Conservation (phyloP, 2,329 filamentous ascomycete genomes). For the Cephalotrichum gorgonifer region DNA sequence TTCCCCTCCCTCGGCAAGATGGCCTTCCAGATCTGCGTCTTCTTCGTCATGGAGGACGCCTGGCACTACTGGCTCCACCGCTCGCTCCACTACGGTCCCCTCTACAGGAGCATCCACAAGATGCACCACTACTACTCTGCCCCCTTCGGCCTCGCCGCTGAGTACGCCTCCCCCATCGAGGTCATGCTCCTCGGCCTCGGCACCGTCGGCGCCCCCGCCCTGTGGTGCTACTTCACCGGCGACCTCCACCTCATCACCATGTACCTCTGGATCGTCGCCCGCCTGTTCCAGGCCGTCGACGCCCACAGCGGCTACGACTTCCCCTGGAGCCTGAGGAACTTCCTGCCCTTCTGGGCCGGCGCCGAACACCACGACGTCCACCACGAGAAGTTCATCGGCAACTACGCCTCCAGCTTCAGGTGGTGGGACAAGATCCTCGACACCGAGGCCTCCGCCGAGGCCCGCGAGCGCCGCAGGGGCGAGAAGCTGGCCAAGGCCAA, state of each 20-base stretch:
- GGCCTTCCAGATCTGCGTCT: slow-evolving; percentile 80
- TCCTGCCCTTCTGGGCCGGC: slow-evolving; percentile 96
- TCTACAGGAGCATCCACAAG: slow-evolving; percentile 97
- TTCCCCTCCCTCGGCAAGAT: slow-evolving; percentile 84
- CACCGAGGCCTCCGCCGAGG: slow-evolving; percentile 85
- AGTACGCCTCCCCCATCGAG: slow-evolving; percentile 96
- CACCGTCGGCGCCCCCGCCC: slow-evolving; percentile 68
- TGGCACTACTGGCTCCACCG: slow-evolving; percentile 99
- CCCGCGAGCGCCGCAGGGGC: slow-evolving; percentile 73
- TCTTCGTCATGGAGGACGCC: slow-evolving; percentile 91
- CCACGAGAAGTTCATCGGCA: slow-evolving; percentile 97
- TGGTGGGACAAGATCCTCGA: slow-evolving; percentile 97
- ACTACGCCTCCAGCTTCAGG: slow-evolving; percentile 95
- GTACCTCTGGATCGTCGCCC: slow-evolving; percentile 91
- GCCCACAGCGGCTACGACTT: slow-evolving; percentile 98
- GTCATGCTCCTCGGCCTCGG: slow-evolving; percentile 90
- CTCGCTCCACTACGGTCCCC: slow-evolving; percentile 81
- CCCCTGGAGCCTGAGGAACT: slow-evolving; percentile 90
- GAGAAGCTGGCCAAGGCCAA: slow-evolving; percentile 58
- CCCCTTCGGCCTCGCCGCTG: slow-evolving; percentile 89
- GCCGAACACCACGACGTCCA: slow-evolving; percentile 94
- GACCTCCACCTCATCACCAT: slow-evolving; percentile 94
- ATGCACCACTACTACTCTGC: slow-evolving; percentile 98
- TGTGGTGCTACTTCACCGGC: slow-evolving; percentile 73
- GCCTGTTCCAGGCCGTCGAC: slow-evolving; percentile 95